phyloP scores from a whole-genome alignment of 78 protist species.

The Isochrysis galbana region DNA sequence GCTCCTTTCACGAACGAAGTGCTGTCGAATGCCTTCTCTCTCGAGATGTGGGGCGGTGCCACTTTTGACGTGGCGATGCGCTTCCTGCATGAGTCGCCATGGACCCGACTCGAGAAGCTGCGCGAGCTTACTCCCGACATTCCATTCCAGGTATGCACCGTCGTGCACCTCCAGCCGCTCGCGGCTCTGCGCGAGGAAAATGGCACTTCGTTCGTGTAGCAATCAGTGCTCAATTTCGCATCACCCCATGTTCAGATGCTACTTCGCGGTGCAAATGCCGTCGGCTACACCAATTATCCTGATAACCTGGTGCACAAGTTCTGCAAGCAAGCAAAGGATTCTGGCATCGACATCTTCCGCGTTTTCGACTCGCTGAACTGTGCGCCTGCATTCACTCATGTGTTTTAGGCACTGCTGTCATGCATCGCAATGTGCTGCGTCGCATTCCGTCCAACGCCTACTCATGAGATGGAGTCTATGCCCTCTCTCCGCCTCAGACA shows the following conservation, averaged over 20 bases:
- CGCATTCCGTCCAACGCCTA: too few species aligned
- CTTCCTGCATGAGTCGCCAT: slow-evolving; percentile 82
- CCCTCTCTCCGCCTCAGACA: too few species aligned
- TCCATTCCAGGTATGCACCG: too few species aligned
- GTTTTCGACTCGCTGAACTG: slow-evolving; percentile 83
- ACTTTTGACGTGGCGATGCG: slow-evolving; percentile 87
- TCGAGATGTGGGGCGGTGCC: slow-evolving; percentile 92
- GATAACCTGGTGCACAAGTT: slow-evolving; percentile 79
- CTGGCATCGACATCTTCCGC: slow-evolving; percentile 88
- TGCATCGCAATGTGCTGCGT: too few species aligned
- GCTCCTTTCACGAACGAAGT: background rate
- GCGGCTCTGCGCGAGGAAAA: too few species aligned
- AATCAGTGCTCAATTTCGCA: background rate
- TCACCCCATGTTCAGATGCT: slow-evolving; percentile 59
- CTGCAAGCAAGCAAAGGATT: background rate
- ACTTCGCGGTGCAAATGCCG: slow-evolving; percentile 78
- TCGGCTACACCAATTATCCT: slow-evolving; percentile 88
- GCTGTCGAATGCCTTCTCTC: background rate
- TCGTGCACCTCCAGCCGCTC: too few species aligned
- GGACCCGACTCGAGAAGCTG: slow-evolving; percentile 69
- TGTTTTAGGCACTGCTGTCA: too few species aligned
- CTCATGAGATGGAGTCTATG: too few species aligned
- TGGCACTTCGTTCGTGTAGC: too few species aligned
- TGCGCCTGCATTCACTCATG: too few species aligned
- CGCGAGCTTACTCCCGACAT: slow-evolving; percentile 72